Percentiles rank a stretch among this genome's conserved stretches.
Evolutionary conservation across 371 early-diverging fungal genomes (phyloP).

Genomic region (Rhizomucor pusillus): DNA sequence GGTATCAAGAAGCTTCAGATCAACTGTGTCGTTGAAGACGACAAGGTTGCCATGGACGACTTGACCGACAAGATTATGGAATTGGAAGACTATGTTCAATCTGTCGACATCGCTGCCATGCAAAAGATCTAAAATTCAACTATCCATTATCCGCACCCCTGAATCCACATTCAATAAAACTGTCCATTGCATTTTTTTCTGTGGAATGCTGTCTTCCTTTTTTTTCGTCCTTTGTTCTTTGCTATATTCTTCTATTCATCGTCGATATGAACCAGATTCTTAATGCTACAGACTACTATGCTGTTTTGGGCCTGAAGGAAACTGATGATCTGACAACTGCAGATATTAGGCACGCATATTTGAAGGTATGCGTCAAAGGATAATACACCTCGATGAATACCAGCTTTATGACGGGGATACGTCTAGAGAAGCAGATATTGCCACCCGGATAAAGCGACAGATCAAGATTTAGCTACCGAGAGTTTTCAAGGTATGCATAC

Average conservation of each 20-base stretch:
- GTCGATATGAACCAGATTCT: conserved; percentile 7
- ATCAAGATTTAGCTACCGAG: not conserved
- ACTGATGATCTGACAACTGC: not conserved
- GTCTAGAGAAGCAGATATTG: not conserved
- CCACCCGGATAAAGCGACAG: not conserved
- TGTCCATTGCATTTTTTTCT: conserved; percentile 1
- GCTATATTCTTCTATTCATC: not conserved
- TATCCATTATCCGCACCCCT: not conserved
- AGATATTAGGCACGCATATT: conserved; percentile 16
- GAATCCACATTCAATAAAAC: not conserved
- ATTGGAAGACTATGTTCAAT: conserved; percentile 89
- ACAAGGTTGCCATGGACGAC: conserved; percentile 78
- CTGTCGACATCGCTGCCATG: conserved; percentile 91
- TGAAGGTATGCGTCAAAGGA: conserved; percentile 6
- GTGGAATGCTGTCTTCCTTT: not conserved
- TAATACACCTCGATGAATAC: not conserved
- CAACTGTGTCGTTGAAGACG: conserved; percentile 92
- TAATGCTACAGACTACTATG: conserved; percentile 9
- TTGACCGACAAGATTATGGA: conserved; percentile 75
- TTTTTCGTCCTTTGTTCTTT: conserved; percentile 4
- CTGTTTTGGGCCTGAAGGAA: conserved; percentile 7
- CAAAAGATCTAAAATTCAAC: conserved; percentile 80
- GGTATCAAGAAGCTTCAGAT: conserved; percentile 95
- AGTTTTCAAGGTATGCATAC: not conserved
- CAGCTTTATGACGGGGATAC: not conserved